Evolutionary conservation across 2,329 filamentous ascomycete species (phyloP).

Genomic region (Curvularia sp.): DNA sequence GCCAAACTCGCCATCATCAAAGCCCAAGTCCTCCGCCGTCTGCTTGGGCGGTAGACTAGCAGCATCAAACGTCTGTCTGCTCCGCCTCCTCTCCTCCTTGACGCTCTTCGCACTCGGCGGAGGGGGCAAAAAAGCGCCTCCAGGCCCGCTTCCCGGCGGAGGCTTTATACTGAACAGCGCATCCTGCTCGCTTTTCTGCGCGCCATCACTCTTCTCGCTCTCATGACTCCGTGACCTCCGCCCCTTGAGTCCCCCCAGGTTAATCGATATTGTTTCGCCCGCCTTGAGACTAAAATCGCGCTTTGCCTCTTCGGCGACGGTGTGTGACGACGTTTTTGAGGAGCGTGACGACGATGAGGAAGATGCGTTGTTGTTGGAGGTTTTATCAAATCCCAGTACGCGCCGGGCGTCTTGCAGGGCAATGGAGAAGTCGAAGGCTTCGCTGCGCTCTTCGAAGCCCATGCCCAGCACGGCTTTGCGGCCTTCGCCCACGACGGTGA

Average conservation of each 20-base stretch:
- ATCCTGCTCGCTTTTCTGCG: slow-evolving; percentile 50
- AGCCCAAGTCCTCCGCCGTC: slow-evolving; percentile 70
- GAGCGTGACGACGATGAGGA: slow-evolving; percentile 17
- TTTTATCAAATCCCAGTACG: slow-evolving; percentile 66
- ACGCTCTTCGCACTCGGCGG: slow-evolving; percentile 69
- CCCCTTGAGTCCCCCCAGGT: slow-evolving; percentile 67
- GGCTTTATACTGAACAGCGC: slow-evolving; percentile 77
- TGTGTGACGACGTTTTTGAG: slow-evolving; percentile 8
- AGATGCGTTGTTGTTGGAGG: slow-evolving; percentile 35
- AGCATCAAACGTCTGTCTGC: slow-evolving; percentile 53
- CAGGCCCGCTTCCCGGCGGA: slow-evolving; percentile 60
- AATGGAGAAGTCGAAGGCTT: slow-evolving; percentile 86
- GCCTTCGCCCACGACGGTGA: slow-evolving; percentile 78
- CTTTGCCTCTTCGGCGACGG: slow-evolving; percentile 59
- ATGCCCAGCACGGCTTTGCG: slow-evolving; percentile 82
- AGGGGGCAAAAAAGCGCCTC: slow-evolving; percentile 64
- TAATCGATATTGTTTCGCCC: slow-evolving; percentile 86
- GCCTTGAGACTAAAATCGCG: slow-evolving; percentile 86
- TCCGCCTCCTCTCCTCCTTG: slow-evolving; percentile 66
- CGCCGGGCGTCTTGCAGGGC: slow-evolving; percentile 79
- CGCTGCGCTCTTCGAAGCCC: slow-evolving; percentile 84
- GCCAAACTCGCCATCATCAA: slow-evolving; percentile 87
- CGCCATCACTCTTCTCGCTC: slow-evolving; percentile 49
- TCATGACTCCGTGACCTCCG: slow-evolving; percentile 49
- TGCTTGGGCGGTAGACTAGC: slow-evolving; percentile 23